Evolutionary conservation across 2,329 filamentous ascomycete species (phyloP).

Genomic region (Fusarium coffeatum): DNA sequence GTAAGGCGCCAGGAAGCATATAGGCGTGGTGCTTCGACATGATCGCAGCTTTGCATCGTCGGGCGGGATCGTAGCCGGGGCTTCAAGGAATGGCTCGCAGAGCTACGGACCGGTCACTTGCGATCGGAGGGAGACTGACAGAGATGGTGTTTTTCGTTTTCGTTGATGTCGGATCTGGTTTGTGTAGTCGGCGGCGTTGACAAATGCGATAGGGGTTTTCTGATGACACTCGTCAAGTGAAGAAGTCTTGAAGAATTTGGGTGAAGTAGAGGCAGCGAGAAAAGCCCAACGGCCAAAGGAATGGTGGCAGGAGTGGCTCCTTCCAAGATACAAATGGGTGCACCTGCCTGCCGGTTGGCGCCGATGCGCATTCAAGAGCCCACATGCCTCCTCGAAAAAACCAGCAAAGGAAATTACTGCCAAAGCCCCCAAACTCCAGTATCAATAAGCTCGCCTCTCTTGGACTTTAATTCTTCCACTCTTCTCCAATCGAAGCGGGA

Average conservation of each 20-base stretch:
- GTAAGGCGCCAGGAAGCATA: not conserved
- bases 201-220: not conserved
- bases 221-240: not conserved
- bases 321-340: not conserved
- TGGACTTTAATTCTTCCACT: fast-evolving
- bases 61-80: not conserved
- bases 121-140: not conserved
- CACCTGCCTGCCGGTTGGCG: not conserved
- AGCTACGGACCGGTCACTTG: not conserved
- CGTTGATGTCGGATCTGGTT: not conserved
- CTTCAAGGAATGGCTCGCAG: not conserved
- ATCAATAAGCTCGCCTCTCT: not conserved
- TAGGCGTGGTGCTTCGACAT: not conserved
- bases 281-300: not conserved
- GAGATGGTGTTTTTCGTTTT: not conserved
- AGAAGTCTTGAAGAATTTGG: not conserved
- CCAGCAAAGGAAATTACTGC: not conserved
- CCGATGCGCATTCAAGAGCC: not conserved
- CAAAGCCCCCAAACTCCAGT: not conserved
- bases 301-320: not conserved
- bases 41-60: not conserved
- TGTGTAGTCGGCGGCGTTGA: not conserved
- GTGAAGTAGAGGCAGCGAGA: not conserved
- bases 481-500: fast-evolving
- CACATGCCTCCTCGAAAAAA: not conserved